Conservation (phyloP, 192 early-diverging fungal genomes). For the Coemansia interrupta region DNA sequence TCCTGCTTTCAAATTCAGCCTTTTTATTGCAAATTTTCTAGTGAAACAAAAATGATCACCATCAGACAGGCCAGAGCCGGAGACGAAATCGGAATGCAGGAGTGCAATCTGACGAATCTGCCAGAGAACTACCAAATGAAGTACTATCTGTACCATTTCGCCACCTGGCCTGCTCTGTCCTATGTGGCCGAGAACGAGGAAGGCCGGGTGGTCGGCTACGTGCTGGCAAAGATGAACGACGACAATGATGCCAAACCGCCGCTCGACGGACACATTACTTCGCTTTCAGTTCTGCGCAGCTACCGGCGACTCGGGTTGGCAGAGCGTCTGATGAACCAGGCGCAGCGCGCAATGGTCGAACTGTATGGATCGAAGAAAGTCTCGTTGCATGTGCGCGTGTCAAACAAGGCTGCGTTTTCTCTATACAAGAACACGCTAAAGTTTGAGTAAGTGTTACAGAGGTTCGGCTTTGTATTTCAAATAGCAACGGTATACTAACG, state of each 20-base stretch:
- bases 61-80: constrained; percentile 38
- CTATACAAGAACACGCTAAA: constrained; percentile 92
- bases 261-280: constrained; percentile 94
- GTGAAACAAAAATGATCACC: constrained; percentile 24
- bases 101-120: constrained; percentile 94
- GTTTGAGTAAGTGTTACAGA: constrained; percentile 52
- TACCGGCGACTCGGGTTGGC: constrained; percentile 96
- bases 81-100: constrained; percentile 79
- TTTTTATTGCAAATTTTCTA: not conserved
- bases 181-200: constrained; percentile 92
- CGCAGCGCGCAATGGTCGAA: constrained; percentile 81
- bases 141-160: constrained; percentile 86
- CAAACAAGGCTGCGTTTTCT: constrained; percentile 87
- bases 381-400: constrained; percentile 91
- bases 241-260: constrained; percentile 63
- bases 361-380: constrained; percentile 83
- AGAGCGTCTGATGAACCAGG: constrained; percentile 92
- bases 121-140: constrained; percentile 99
- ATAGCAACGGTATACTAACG: too few species aligned
- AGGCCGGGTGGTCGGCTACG: constrained; percentile 93
- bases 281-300: constrained; percentile 92
- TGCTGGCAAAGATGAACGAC: constrained; percentile 94
- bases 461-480: too few species aligned
- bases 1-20: not conserved
- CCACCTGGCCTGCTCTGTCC: constrained; percentile 89